phyloP scores from a whole-genome alignment of 345 rosid species.

The Aquilaria yunnanensis region DNA sequence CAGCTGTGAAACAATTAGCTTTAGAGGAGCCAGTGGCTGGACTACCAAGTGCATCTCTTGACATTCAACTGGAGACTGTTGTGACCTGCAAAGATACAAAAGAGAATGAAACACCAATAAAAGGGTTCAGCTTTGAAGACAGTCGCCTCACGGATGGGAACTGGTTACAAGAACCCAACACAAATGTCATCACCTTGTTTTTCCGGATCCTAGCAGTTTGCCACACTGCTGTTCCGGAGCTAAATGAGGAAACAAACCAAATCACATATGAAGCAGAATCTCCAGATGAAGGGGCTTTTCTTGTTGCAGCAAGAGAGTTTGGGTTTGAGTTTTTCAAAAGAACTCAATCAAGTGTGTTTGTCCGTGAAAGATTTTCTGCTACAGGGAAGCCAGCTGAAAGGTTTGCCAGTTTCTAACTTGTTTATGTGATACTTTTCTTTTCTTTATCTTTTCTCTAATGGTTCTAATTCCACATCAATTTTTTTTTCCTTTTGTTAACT shows the following conservation, averaged over 20 bases:
- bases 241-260: constrained; percentile 39
- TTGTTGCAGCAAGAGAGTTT: constrained; percentile 68
- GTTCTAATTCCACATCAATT: constrained; percentile 6
- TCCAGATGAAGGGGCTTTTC: constrained; percentile 76
- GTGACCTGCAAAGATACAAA: neutral
- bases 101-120: constrained; percentile 20
- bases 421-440: neutral
- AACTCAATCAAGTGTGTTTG: constrained; percentile 54
- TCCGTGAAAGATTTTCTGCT: constrained; percentile 39
- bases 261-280: constrained; percentile 81
- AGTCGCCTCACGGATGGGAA: constrained; percentile 45
- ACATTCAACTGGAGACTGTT: constrained; percentile 3
- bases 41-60: constrained; percentile 9
- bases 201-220: constrained; percentile 65
- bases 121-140: constrained; percentile 70
- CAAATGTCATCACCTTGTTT: constrained; percentile 48
- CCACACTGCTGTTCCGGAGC: constrained; percentile 63
- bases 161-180: constrained; percentile 42
- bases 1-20: constrained; percentile 21
- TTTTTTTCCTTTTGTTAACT: constrained; percentile 9
- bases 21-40: constrained; percentile 12
- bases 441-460: neutral
- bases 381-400: constrained; percentile 41
- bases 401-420: constrained; percentile 19
- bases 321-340: constrained; percentile 61